Evolutionary conservation across 345 rosid genomes (phyloP).

Genomic region (Salix brachista): DNA sequence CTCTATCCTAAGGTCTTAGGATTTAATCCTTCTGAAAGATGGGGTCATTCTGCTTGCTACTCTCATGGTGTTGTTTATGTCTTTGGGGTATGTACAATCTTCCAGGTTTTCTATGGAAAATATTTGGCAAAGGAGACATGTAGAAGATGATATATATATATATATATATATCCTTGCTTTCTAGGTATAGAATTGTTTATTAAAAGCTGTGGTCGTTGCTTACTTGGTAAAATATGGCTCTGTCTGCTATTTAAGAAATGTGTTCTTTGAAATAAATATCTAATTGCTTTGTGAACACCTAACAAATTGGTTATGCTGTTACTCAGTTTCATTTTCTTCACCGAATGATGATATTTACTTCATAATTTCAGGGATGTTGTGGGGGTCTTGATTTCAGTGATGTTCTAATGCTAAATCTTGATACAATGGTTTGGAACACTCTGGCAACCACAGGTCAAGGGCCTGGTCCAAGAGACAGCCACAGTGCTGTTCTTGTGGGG

Average conservation of each 20-base stretch:
- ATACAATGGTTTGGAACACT: constrained; percentile 47
- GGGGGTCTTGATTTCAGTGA: constrained; percentile 72
- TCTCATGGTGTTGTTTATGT: constrained; percentile 55
- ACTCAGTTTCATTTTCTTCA: neutral
- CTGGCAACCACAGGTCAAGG: constrained; percentile 54
- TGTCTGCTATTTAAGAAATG: neutral
- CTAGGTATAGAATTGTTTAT: constrained; percentile 27
- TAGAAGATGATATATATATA: constrained; percentile 7
- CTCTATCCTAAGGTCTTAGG: constrained; percentile 43
- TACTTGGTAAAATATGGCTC: neutral
- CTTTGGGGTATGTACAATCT: constrained; percentile 51
- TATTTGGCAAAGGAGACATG: constrained; percentile 17
- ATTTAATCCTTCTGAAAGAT: constrained; percentile 72
- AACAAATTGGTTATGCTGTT: neutral
- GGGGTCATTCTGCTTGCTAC: constrained; percentile 79
- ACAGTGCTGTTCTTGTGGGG: constrained; percentile 59
- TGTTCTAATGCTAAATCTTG: constrained; percentile 50
- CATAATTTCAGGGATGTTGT: constrained; percentile 56
- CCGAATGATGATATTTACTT: neutral
- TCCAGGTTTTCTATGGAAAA: neutral
- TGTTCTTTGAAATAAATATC: neutral
- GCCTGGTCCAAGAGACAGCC: constrained; percentile 80
- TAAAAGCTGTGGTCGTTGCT: neutral
- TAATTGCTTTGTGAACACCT: neutral
- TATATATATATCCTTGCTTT: constrained; percentile 14